phyloP scores from a whole-genome alignment of 1,284 basidiomycete genomes.

The Cryptococcus jaspeensis region DNA sequence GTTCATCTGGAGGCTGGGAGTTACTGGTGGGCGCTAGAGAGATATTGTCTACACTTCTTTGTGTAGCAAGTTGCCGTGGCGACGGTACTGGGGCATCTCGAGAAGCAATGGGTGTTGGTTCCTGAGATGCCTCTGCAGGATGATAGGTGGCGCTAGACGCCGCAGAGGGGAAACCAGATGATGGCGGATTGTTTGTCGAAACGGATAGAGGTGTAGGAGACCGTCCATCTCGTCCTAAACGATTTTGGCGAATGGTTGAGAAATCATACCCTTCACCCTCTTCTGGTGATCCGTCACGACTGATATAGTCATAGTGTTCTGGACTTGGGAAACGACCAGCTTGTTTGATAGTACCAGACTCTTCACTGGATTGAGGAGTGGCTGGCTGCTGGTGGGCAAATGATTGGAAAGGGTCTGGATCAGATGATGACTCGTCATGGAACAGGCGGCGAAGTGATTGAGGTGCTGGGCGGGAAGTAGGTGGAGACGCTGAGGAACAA shows the following conservation, averaged over 20 bases:
- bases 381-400: constrained; percentile 38
- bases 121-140: constrained; percentile 15
- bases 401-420: constrained; percentile 47
- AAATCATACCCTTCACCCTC: constrained; percentile 13
- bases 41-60: constrained; percentile 32
- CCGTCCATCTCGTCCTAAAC: constrained; percentile 8
- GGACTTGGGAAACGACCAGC: constrained; percentile 13
- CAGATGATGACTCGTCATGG: constrained; percentile 45
- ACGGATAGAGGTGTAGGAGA: constrained; percentile 18
- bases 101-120: constrained; percentile 27
- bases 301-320: constrained; percentile 9
- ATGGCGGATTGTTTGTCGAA: constrained; percentile 2
- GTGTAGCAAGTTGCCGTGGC: constrained; percentile 13
- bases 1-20: constrained; percentile 20
- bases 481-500: constrained; percentile 18
- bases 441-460: constrained; percentile 50
- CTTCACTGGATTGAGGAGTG: constrained; percentile 26
- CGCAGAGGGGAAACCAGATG: background rate
- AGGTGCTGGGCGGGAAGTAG: constrained; percentile 42
- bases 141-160: constrained; percentile 8
- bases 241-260: constrained; percentile 23
- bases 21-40: constrained; percentile 30
- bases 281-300: background rate
- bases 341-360: constrained; percentile 23
- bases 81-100: constrained; percentile 10